Evolutionary conservation across 2,329 filamentous ascomycete genomes (phyloP), one percentile per base, ranked within the genome.

Genomic region (Aphanocladium album): DNA sequence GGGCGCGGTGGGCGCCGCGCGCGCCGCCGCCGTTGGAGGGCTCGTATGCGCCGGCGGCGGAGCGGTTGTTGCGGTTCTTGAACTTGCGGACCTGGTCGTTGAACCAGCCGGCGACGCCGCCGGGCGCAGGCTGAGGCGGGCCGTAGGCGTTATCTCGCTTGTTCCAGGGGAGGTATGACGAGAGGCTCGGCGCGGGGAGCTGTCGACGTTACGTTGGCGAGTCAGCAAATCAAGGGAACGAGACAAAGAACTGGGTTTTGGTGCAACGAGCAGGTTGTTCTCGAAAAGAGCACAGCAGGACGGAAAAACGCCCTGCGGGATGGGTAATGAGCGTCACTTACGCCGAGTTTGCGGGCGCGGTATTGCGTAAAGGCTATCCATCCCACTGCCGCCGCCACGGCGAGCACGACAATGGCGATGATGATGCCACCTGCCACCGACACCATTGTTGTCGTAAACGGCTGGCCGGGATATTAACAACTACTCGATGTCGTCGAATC

Each of bases 341-440:
- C 83, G 25, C 91, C 91, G 60, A 92, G 82, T 70, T 85, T 84
- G 63, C 86, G 82, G 55, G 90, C 90, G 68, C 88, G 88, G 67
- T 88, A 79, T 69, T 90, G 88, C 33, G 87, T 86, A 70, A 87
- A 92, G 69, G 86, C 74, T 62, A 91, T 77, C 86, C 88, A 93
- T 69, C 82, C 86, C 60, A 82, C 74, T 61, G 77, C 85, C 27
- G 75, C 83, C 60, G 79, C 73, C 60, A 88, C 62, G 58, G 85
- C 70, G 68, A 90, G 72, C 67, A 91, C 76, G 66, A 91, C 68
- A 69, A 93, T 73, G 69, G 91, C 81, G 71, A 96, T 86, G 72
- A 92, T 82, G 76, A 93, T 85, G 64, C 88, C 83, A 70, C 87
- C 86, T 65, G 82, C 79, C 55, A 83, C 76, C 65, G 80, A 80